Evolutionary conservation across 2,329 filamentous ascomycete genomes (phyloP), one percentile per base, ranked within the genome.

Genomic region (Venturia effusa): DNA sequence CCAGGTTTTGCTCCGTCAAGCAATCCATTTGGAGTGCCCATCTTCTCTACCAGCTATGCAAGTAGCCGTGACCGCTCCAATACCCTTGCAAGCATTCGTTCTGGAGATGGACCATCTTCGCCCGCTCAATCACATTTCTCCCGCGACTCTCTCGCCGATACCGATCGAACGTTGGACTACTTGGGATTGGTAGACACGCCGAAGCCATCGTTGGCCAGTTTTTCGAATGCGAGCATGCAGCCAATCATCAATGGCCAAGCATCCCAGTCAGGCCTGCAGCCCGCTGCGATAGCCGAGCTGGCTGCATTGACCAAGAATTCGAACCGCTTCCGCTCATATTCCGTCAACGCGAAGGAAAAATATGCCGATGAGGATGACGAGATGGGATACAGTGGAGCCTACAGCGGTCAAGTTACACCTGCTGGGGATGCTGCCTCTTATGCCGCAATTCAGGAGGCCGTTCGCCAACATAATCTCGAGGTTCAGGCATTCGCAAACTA

Each of bases 341-440:
- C 94, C 0, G 94, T 99, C 68, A 99, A 99, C 75, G 95, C 96
- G 64, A 97, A 96, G 76, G 93, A 97, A 74, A 95, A 94, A 74
- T 97, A 97, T 70, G 92, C 89, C 2, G 91, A 95, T 70, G 92
- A 95, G 62, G 88, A 92, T 32, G 87, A 90, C 19, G 90, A 89
- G 66, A 74, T 86, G 83, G 63, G 71, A 73, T 86, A 85, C 70
- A 80, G 81, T 55, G 77, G 78, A 61, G 74, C 79, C 63, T 84
- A 84, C 67, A 85, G 83, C 62, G 84, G 85, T 30, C 79, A 80
- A 3, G 73, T 86, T 67, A 87, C 84, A 0, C 84, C 85, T 11
- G 81, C 81, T 40, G 68, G 69, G 22, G 81, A 81, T 54, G 83
- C 84, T 39, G 83, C 82, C 61, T 83, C 84, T 57, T 78, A 84